Evolutionary conservation across 345 rosid species (phyloP).

Genomic region (Eucalyptus paniculata): DNA sequence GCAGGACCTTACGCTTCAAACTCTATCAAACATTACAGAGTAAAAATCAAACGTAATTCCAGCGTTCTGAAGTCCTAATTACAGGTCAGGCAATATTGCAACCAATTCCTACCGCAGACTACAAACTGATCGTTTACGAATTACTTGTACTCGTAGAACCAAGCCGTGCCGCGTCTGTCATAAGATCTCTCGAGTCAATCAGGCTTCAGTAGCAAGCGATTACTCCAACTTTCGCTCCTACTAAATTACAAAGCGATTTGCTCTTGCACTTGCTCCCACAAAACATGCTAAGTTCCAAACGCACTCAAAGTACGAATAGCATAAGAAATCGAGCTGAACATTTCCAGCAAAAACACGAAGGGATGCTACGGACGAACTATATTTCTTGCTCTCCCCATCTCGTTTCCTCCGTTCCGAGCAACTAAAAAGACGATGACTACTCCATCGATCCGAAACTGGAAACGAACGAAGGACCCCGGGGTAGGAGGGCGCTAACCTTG

Average conservation of each 20-base stretch:
- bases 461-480: background rate
- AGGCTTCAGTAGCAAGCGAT: background rate
- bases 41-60: background rate
- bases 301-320: background rate
- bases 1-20: background rate
- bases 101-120: background rate
- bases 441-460: background rate
- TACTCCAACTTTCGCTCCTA: background rate
- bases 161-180: background rate
- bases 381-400: background rate
- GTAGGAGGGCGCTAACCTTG: slow-evolving; percentile 18
- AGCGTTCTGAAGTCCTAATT: background rate
- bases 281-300: background rate
- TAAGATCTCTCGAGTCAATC: background rate
- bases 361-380: background rate
- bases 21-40: background rate
- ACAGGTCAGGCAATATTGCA: background rate
- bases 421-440: accelerated
- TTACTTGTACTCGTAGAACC: background rate
- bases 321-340: background rate
- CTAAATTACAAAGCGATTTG: background rate
- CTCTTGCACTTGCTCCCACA: background rate
- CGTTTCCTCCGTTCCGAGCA: background rate
- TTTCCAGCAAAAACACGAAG: background rate
- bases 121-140: background rate